Evolutionary conservation across 768 basidiomycete species (phyloP).

Genomic region (Naganishia vaughanmartiniae): DNA sequence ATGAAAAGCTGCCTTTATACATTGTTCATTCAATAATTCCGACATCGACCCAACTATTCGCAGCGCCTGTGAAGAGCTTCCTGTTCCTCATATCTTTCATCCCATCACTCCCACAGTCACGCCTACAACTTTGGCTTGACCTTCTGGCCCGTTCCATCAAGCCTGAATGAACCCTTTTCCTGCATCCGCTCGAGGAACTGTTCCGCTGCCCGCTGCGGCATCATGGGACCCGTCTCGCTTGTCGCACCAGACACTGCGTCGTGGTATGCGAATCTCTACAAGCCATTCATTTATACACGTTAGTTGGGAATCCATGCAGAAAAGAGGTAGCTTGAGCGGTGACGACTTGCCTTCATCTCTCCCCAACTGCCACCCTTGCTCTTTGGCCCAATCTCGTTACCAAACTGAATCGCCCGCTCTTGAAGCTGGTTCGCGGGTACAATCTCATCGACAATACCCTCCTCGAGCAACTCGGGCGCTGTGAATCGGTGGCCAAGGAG

Average conservation of each 20-base stretch:
- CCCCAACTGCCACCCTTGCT: conserved; percentile 45
- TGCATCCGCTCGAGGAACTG: conserved; percentile 27
- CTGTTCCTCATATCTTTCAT: too few species aligned
- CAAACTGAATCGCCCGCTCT: conserved; percentile 40
- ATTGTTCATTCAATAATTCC: neutral
- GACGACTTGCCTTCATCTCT: conserved; percentile 41
- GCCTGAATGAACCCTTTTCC: conserved; percentile 24
- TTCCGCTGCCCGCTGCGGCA: conserved; percentile 15
- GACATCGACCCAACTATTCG: neutral
- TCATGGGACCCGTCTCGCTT: conserved; percentile 4
- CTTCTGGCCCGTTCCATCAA: conserved; percentile 16
- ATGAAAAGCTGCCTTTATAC: neutral
- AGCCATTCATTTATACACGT: neutral
- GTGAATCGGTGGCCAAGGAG: conserved; percentile 76
- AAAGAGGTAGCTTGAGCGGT: neutral
- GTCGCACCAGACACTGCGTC: conserved; percentile 9
- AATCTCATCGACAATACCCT: conserved; percentile 69
- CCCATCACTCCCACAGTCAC: too few species aligned
- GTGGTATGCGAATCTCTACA: conserved; percentile 23
- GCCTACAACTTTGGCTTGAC: conserved; percentile 14
- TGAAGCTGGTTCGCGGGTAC: conserved; percentile 57
- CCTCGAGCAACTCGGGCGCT: conserved; percentile 65
- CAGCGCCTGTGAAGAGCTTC: too few species aligned
- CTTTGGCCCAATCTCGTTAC: conserved; percentile 38
- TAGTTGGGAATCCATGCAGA: neutral